These are phyloP conservation scores for Ophiostoma montium DNA, from an alignment of 2,329 filamentous ascomycete species.

Conservation along the genomic window DNA sequence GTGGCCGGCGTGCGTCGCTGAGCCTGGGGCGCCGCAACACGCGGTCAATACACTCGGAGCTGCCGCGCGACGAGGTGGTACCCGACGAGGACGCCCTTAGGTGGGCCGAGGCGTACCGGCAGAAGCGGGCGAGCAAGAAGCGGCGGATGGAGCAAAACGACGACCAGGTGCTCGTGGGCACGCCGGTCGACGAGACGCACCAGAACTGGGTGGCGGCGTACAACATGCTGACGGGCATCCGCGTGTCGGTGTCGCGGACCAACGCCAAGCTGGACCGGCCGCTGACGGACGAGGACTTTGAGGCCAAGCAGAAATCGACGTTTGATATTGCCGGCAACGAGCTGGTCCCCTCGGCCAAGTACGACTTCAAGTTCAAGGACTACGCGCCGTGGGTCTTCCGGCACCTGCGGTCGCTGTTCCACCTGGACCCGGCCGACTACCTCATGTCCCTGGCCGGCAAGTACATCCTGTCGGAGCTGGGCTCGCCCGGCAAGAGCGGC, in stretches of 20 bases:
- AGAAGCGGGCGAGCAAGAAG: conserved; percentile 80
- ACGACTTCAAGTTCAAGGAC: conserved; percentile 99
- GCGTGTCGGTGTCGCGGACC: conserved; percentile 87
- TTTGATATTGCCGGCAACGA: conserved; percentile 98
- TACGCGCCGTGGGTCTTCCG: conserved; percentile 99
- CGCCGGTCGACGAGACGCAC: conserved; percentile 94
- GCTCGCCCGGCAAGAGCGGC: conserved; percentile 93
- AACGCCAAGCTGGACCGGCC: conserved; percentile 93
- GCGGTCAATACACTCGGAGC: conserved; percentile 71
- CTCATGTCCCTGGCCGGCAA: conserved; percentile 97
- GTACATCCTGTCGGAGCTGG: conserved; percentile 94
- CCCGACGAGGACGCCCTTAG: conserved; percentile 82
- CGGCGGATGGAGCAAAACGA: conserved; percentile 76
- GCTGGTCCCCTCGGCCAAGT: conserved; percentile 92
- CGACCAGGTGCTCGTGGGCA: conserved; percentile 86
- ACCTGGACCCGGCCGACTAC: conserved; percentile 91
- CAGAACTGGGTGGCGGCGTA: conserved; percentile 97
- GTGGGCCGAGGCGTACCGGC: conserved; percentile 85
- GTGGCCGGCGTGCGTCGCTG: conserved; percentile 64
- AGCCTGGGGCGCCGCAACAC: conserved; percentile 69
- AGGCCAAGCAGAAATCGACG: conserved; percentile 90
- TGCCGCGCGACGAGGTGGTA: conserved; percentile 66
- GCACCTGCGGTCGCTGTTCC: conserved; percentile 73
- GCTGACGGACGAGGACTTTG: conserved; percentile 82
- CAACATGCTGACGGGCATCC: conserved; percentile 98